Percentiles rank a stretch among this genome's conserved stretches.
These are phyloP conservation scores for Boletus rubropictus DNA, from an alignment of 768 basidiomycete genomes.

Conservation along the genomic window DNA sequence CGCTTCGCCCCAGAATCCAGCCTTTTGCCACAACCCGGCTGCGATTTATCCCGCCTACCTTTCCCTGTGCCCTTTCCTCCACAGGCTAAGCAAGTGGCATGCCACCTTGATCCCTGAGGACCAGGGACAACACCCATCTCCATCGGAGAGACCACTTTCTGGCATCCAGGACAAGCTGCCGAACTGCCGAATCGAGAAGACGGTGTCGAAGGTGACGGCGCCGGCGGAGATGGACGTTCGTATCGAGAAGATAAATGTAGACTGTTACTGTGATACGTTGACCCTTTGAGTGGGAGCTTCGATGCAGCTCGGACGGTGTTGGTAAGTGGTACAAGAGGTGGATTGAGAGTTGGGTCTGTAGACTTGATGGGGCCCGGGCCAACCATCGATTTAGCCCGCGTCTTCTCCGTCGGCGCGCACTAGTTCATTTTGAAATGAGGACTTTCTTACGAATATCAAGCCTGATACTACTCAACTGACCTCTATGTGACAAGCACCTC, in stretches of 20 bases:
- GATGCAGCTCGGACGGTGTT: conserved; percentile 13
- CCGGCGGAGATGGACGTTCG: conserved; percentile 20
- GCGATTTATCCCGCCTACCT: conserved; percentile 47
- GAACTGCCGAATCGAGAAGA: conserved; percentile 33
- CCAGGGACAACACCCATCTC: conserved; percentile 82
- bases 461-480: conserved; percentile 18
- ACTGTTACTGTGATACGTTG: conserved; percentile 9
- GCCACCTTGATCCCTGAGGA: conserved; percentile 79
- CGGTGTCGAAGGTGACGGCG: conserved; percentile 13
- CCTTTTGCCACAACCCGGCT: conserved; percentile 77
- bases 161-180: conserved; percentile 70
- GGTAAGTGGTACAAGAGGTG: conserved; percentile 19
- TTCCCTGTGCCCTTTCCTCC: conserved; percentile 54
- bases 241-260: conserved; percentile 29
- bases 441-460: not conserved
- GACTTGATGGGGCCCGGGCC: conserved; percentile 10
- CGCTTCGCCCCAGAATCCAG: conserved; percentile 78
- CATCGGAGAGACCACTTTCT: conserved; percentile 70
- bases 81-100: conserved; percentile 70
- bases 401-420: conserved; percentile 41
- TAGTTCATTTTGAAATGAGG: conserved; percentile 18
- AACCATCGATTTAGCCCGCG: conserved; percentile 10
- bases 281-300: conserved; percentile 8
- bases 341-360: conserved; percentile 8
- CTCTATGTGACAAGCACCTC: conserved; percentile 67